Base-by-base conservation (phyloP, 495 filamentous ascomycete genomes). In the Aspergillus hancockii region DNA sequence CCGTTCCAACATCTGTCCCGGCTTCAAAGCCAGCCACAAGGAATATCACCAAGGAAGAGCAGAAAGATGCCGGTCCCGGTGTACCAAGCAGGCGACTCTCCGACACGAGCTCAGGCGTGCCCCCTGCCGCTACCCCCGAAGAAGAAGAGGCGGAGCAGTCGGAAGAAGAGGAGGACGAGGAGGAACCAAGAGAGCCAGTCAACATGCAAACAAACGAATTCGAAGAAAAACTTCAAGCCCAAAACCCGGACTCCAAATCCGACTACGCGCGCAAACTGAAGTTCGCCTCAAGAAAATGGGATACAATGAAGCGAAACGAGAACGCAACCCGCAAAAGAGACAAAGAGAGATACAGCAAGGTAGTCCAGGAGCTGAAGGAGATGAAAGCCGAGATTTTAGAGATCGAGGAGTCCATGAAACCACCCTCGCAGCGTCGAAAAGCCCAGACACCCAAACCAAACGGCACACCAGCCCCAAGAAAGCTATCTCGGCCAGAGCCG, bases 1-100 rank as follows among this genome's bases (percentile, higher is more conserved):
- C 43, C 43, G 43, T 23, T 47, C 43, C 19, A 21, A 22, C 43
- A 18, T 47, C 43, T n/a, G 43, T 47, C 43, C 43, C 43, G 12
- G 19, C 43, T 21, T 4, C 43, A n/a, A 47, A 47, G 16, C 23
- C 19, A 21, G 8, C 16, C 43, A 5, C 19, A 0, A 1, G 6
- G 43, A 23, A 18, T n/a, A 41, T 14, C 19, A 14, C 13, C n/a
- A 47, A 47, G 21, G 19, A 23, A 47, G 4, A 23, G 10, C 5
- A 19, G 4, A 47, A 14, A 10, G 32, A 43, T 43, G 16, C 19
- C 40, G 19, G 14, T 21, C 9, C 40, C 18, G 16, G 40, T 18
- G 5, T 41, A n/a, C n/a, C n/a, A n/a, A n/a, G 12, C 10, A 40
- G 16, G 36, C 36, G 36, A 12, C 36, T 12, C 36, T 40, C 9